phyloP scores from a whole-genome alignment of 2,329 filamentous ascomycete species.

The Claviceps digitariae region DNA sequence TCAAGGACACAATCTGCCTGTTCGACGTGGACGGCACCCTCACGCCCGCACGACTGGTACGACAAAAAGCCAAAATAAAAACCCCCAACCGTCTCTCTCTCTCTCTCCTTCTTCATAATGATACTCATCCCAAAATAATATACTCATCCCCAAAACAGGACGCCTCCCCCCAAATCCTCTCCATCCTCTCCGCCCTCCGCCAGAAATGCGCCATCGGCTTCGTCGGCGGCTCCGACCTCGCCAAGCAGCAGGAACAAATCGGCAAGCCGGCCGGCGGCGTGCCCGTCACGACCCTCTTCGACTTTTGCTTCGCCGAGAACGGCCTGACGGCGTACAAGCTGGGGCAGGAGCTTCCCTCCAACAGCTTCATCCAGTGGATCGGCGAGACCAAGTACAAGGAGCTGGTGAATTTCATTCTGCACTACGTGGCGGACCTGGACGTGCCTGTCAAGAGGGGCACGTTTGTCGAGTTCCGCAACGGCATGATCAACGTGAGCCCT shows the following conservation, averaged over 20 bases:
- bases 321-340: constrained; percentile 82
- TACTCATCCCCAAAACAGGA: constrained; percentile 32
- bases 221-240: constrained; percentile 83
- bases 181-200: constrained; percentile 64
- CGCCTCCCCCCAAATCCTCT: constrained; percentile 70
- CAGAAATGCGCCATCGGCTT: constrained; percentile 81
- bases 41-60: constrained; percentile 65
- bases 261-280: constrained; percentile 45
- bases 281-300: constrained; percentile 76
- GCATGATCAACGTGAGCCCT: constrained; percentile 79
- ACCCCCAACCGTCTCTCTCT: neutral
- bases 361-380: constrained; percentile 83
- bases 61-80: constrained; percentile 12
- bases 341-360: constrained; percentile 59
- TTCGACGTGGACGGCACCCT: constrained; percentile 96
- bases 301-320: constrained; percentile 97
- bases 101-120: neutral
- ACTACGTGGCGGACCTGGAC: constrained; percentile 74
- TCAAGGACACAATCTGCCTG: constrained; percentile 87
- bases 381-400: constrained; percentile 75
- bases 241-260: constrained; percentile 93
- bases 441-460: constrained; percentile 74
- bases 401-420: constrained; percentile 61
- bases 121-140: neutral
- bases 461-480: constrained; percentile 80